phyloP scores from a whole-genome alignment of 495 filamentous ascomycete genomes.

The Lophiostoma macrostomum region DNA sequence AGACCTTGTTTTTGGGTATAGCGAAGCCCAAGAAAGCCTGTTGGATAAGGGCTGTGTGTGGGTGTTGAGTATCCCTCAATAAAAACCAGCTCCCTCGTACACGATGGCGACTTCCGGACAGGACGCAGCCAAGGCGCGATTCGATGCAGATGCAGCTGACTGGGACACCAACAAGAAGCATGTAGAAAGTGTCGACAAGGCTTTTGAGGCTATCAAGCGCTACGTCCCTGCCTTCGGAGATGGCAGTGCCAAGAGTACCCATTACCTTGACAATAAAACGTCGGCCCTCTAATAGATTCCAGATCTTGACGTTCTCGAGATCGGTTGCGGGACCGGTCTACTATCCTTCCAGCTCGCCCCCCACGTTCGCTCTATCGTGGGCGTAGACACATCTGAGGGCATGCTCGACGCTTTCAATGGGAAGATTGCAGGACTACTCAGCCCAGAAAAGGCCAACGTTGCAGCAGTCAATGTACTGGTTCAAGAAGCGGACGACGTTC shows the following conservation, averaged over 20 bases:
- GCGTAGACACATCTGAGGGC: constrained; percentile 51
- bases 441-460: constrained; percentile 39
- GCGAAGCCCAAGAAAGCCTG: too few relatives aligned
- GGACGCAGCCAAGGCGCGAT: constrained; percentile 31
- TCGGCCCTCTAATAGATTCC: background rate
- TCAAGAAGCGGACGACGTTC: constrained; percentile 31
- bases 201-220: constrained; percentile 29
- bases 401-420: constrained; percentile 51
- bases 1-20: too few relatives aligned
- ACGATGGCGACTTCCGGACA: background rate
- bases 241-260: constrained; percentile 25
- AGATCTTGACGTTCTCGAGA: constrained; percentile 50
- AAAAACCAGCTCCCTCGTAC: background rate
- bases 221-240: constrained; percentile 25
- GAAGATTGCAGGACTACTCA: constrained; percentile 41
- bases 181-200: constrained; percentile 17
- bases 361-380: constrained; percentile 42
- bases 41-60: too few relatives aligned
- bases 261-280: background rate
- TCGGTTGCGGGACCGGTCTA: constrained; percentile 57
- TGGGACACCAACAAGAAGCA: constrained; percentile 33
- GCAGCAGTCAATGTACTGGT: constrained; percentile 27
- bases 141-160: constrained; percentile 32
- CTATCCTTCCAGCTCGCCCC: constrained; percentile 50
- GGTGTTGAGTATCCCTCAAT: too few relatives aligned